Base-by-base conservation (phyloP, 257 asterid genomes). In the Nicotiana tomentosiformis region DNA sequence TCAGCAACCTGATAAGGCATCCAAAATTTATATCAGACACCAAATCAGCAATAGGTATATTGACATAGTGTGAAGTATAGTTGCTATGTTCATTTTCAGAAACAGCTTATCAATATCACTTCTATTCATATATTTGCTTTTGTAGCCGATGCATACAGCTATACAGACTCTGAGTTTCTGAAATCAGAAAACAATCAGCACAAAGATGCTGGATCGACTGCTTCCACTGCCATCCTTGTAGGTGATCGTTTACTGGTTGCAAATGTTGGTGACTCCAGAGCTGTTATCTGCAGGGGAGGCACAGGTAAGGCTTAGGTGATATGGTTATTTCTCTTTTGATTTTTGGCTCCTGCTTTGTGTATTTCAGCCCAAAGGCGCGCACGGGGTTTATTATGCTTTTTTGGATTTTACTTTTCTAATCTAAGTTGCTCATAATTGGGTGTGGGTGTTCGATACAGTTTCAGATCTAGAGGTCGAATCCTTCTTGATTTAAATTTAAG, bases 171-270 rank as follows among this genome's bases (percentile, higher is more conserved):
- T 0, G 99, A 96, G 83, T 96, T 96, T 84, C 90, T 96, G 89
- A 93, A 96, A 88, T 94, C 94, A 1, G 99, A 96, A 85, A 90
- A 90, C 86, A 90, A 68, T 88, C 98, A 94, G 85, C 91, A 92
- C 82, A 91, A 94, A 77, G 98, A 96, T 87, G 98, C 99, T 84
- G 99, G 99, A 56, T 96, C 99, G 7, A 96, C 99, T 84, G 99
- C 99, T 85, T 96, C 99, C 51, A 96, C 99, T 77, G 99, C 99
- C 65, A 94, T 96, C 66, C 99, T 96, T 60, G 98, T 96, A 64
- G 99, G 98, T 39, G 92, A 92, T 80, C 98, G 99, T 60, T 85
- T 93, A 74, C 86, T 95, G 88, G 99, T 95, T 74, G 98, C 98
- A 72, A 95, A 95, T 83, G 98, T 95, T 77, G 98, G 98, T 32